Evolutionary conservation across 139 green algal genomes (phyloP).

Genomic region (Deuterostichococcus epilithicus): DNA sequence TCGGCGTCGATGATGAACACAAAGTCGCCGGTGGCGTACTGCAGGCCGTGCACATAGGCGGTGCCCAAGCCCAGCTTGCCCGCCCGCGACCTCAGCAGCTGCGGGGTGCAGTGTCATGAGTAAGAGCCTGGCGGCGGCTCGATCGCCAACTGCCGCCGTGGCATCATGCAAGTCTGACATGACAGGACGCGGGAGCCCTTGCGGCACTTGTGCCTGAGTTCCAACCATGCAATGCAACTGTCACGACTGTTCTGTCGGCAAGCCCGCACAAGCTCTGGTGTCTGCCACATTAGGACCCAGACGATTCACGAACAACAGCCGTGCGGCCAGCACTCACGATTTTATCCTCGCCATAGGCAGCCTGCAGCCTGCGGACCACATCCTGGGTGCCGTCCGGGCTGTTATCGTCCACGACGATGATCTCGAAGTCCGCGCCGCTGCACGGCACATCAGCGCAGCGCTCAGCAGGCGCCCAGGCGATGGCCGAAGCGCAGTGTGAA

Average conservation of each 20-base stretch:
- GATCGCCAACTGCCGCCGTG: too few species aligned
- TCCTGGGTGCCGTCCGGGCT: slow-evolving; percentile 90
- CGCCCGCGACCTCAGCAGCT: slow-evolving; percentile 51
- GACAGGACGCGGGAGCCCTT: too few species aligned
- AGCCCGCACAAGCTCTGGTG: too few species aligned
- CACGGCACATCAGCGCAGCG: background rate
- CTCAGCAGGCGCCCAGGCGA: background rate
- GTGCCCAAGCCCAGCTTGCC: slow-evolving; percentile 83
- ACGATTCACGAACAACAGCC: too few species aligned
- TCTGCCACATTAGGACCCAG: too few species aligned
- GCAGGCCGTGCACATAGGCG: slow-evolving; percentile 71
- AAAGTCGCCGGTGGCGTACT: slow-evolving; percentile 63
- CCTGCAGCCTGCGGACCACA: slow-evolving; percentile 60
- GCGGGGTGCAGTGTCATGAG: too few species aligned
- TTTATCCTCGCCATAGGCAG: slow-evolving; percentile 54
- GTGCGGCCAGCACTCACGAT: slow-evolving; percentile 25
- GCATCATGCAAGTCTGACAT: too few species aligned
- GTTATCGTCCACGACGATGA: slow-evolving; percentile 93
- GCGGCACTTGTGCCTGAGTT: too few species aligned
- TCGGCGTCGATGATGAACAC: slow-evolving; percentile 97
- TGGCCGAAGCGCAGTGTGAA: background rate
- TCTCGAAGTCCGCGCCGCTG: slow-evolving; percentile 69
- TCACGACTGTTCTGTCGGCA: too few species aligned
- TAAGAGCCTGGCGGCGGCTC: background rate
- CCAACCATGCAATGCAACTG: too few species aligned